Conservation (phyloP, 2,329 filamentous ascomycete genomes). For the Pochonia chlamydosporia region DNA sequence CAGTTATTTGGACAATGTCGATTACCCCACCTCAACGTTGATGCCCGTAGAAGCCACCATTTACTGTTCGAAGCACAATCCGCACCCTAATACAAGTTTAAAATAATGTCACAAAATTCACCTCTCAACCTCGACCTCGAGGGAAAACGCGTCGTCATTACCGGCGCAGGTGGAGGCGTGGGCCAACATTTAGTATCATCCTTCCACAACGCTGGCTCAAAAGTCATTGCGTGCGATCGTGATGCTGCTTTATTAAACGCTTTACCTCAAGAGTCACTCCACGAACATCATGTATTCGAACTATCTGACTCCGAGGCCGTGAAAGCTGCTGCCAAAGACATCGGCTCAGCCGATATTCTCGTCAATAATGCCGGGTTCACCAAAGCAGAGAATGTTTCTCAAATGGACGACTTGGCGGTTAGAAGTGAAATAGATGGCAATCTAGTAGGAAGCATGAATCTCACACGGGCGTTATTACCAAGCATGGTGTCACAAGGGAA, state of each 20-base stretch:
- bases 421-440: not conserved
- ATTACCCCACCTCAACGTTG: too few relatives aligned
- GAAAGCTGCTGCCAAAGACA: not conserved
- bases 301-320: not conserved
- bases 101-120: not conserved
- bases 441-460: not conserved
- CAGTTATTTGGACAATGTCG: too few relatives aligned
- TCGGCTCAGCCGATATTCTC: not conserved
- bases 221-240: not conserved
- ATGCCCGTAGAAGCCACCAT: too few relatives aligned
- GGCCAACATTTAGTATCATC: not conserved
- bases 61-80: too few relatives aligned
- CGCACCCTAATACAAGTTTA: too few relatives aligned
- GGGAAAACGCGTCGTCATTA: constrained; percentile 1
- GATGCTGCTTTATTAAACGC: not conserved
- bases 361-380: constrained; percentile 3
- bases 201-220: not conserved
- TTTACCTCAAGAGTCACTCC: not conserved
- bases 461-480: not conserved
- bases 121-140: not conserved
- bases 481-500: not conserved
- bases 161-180: constrained; percentile 1
- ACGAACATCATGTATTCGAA: not conserved
- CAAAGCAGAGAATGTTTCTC: not conserved
- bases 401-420: not conserved